phyloP scores from a whole-genome alignment of 2,329 filamentous ascomycete genomes.

The Zasmidium citrigriseum region DNA sequence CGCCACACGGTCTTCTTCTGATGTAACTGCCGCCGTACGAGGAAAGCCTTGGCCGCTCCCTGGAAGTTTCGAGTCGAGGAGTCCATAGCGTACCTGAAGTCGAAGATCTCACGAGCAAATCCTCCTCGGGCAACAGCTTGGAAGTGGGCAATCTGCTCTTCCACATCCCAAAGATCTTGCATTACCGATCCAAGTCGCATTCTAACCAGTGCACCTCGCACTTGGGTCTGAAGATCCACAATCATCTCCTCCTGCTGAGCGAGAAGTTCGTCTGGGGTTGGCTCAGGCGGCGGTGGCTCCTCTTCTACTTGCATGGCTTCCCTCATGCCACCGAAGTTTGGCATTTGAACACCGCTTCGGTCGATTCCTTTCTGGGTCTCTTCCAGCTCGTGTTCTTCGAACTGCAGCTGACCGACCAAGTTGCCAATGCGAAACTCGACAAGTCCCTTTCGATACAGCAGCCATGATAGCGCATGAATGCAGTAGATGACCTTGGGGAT shows the following conservation, averaged over 20 bases:
- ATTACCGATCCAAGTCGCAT: constrained; percentile 78
- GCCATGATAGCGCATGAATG: constrained; percentile 94
- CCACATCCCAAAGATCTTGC: constrained; percentile 86
- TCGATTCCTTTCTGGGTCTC: constrained; percentile 96
- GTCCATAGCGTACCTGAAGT: constrained; percentile 81
- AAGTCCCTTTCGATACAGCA: constrained; percentile 93
- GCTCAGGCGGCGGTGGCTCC: constrained; percentile 71
- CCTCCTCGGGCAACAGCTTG: constrained; percentile 87
- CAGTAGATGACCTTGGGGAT: constrained; percentile 99
- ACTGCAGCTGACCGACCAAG: constrained; percentile 91
- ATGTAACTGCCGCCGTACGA: constrained; percentile 66
- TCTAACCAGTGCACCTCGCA: constrained; percentile 76
- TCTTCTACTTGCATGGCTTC: constrained; percentile 90
- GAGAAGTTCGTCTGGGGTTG: constrained; percentile 87
- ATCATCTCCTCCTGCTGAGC: constrained; percentile 72
- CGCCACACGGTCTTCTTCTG: constrained; percentile 69
- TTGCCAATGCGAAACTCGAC: constrained; percentile 96
- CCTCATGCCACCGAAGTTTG: constrained; percentile 95
- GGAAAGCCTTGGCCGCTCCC: constrained; percentile 73
- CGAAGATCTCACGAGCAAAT: constrained; percentile 78
- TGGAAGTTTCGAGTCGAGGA: constrained; percentile 79
- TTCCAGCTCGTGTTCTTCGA: constrained; percentile 96
- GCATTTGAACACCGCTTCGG: constrained; percentile 92
- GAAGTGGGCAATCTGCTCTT: constrained; percentile 75
- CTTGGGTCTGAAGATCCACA: constrained; percentile 81